phyloP scores from a whole-genome alignment of 23 red algal species.

The Gracilaria caudata region DNA sequence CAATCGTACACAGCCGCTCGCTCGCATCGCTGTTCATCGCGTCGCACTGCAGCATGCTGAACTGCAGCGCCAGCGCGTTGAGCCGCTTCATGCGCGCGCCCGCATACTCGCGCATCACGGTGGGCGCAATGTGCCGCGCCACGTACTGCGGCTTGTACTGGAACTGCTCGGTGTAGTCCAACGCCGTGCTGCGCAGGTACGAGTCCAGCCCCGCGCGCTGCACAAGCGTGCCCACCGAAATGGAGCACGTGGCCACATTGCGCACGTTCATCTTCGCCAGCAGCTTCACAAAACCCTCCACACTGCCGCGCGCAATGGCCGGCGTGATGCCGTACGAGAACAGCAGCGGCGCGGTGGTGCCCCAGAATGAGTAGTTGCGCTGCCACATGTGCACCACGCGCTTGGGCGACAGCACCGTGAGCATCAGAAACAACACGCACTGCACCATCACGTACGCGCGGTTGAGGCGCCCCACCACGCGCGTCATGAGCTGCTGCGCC shows the following conservation, averaged over 20 bases:
- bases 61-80: conserved; percentile 42
- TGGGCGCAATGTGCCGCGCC: conserved; percentile 28
- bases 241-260: conserved; percentile 37
- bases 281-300: conserved; percentile 35
- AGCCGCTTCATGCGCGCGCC: conserved; percentile 20
- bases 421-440: conserved; percentile 9
- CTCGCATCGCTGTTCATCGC: conserved; percentile 45
- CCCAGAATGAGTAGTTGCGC: conserved; percentile 63
- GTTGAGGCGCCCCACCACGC: not conserved
- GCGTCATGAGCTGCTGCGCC: not conserved
- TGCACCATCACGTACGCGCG: conserved; percentile 37
- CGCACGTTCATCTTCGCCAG: conserved; percentile 24
- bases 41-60: conserved; percentile 46
- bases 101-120: conserved; percentile 1
- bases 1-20: conserved; percentile 3
- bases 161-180: conserved; percentile 33
- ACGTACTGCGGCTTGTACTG: conserved; percentile 56
- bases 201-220: conserved; percentile 36
- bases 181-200: conserved; percentile 38
- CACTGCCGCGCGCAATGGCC: conserved; percentile 41
- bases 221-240: conserved; percentile 39
- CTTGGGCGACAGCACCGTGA: conserved; percentile 39
- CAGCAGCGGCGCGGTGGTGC: conserved; percentile 43
- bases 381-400: conserved; percentile 32
- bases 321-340: conserved; percentile 54